Conservation (phyloP, 176 grass and related monocot genomes). For the Rhipidocladum racemiflorum region DNA sequence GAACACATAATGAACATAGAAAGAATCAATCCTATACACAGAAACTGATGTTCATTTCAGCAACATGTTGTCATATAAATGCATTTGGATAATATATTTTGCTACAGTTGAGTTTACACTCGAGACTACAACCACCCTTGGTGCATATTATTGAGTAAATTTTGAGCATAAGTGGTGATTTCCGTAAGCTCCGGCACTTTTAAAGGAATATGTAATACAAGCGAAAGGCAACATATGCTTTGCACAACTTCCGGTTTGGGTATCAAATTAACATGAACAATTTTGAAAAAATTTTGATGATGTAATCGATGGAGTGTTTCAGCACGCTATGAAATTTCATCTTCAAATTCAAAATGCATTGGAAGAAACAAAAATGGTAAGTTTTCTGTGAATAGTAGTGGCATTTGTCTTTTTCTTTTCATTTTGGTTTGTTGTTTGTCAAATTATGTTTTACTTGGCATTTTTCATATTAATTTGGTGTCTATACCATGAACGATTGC, state of each 20-base stretch:
- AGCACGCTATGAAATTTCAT: neutral
- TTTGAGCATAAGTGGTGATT: conserved; percentile 12
- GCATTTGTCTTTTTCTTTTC: neutral
- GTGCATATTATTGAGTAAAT: neutral
- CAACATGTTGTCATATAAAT: neutral
- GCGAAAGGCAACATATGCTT: neutral
- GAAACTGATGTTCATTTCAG: neutral
- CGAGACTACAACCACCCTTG: neutral
- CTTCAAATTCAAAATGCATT: neutral
- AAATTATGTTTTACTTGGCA: neutral
- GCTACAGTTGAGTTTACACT: conserved; percentile 24
- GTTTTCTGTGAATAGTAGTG: neutral
- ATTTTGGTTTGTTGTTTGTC: neutral
- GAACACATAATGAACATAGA: neutral
- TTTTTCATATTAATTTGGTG: neutral
- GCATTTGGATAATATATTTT: conserved; percentile 18
- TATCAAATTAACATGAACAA: neutral
- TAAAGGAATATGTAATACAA: conserved; percentile 10
- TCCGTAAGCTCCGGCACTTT: neutral
- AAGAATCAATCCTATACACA: neutral
- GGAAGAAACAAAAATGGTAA: neutral
- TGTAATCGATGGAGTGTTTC: neutral
- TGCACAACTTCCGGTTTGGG: neutral
- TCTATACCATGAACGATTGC: neutral
- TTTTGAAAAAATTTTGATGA: neutral